phyloP scores from a whole-genome alignment of 371 early-diverging fungal species.

The Mucor velutinosus region DNA sequence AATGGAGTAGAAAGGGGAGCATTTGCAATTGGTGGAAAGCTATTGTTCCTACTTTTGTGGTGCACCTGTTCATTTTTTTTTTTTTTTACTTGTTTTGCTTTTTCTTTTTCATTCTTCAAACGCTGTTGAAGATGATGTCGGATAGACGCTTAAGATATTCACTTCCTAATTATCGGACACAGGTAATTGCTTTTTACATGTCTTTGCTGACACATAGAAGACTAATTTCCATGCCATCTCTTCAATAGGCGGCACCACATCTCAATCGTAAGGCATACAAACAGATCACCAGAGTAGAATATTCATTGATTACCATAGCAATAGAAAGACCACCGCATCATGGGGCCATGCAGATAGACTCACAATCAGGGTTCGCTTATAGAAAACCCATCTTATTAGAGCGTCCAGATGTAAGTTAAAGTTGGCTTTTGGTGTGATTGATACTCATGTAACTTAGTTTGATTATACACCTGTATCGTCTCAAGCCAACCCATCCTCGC shows the following conservation, averaged over 20 bases:
- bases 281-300: not conserved
- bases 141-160: not conserved
- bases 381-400: not conserved
- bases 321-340: not conserved
- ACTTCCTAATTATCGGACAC: not conserved
- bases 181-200: not conserved
- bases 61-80: not conserved
- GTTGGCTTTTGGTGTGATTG: not conserved
- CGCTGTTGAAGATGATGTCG: not conserved
- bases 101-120: not conserved
- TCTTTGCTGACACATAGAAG: too few relatives aligned
- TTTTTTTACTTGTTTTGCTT: not conserved
- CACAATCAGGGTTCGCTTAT: not conserved
- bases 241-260: not conserved
- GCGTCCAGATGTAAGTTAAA: not conserved
- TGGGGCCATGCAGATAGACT: not conserved
- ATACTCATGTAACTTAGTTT: not conserved
- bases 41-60: not conserved
- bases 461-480: not conserved
- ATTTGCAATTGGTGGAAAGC: not conserved
- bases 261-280: not conserved
- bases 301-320: not conserved
- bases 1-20: too few relatives aligned
- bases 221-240: not conserved
- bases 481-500: not conserved